A percentile compares a stretch with the other conserved stretches of the same genome.
These are phyloP conservation scores for Rubus idaeus DNA, from an alignment of 306 rosid genomes.

Conservation along the genomic window DNA sequence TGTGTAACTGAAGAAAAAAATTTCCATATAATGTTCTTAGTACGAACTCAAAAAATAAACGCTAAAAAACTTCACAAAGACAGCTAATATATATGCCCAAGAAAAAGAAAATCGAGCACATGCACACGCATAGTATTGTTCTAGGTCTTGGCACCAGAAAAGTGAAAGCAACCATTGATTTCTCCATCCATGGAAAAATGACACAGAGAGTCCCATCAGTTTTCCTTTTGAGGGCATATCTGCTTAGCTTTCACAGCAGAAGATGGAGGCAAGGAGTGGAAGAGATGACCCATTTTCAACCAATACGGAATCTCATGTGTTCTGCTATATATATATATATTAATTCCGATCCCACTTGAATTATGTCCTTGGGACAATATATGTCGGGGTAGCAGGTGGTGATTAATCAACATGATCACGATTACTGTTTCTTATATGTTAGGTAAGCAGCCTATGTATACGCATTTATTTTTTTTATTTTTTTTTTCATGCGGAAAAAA, in stretches of 20 bases:
- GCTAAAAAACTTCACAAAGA: not conserved
- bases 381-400: slow-evolving; percentile 16
- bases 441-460: not conserved
- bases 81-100: not conserved
- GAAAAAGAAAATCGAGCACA: not conserved
- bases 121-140: not conserved
- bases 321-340: not conserved
- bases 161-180: slow-evolving; percentile 57
- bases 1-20: not conserved
- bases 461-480: not conserved
- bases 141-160: slow-evolving; percentile 35
- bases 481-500: too few relatives aligned
- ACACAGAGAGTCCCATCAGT: slow-evolving; percentile 33
- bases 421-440: slow-evolving; percentile 9
- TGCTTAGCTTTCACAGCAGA: slow-evolving; percentile 5
- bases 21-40: not conserved
- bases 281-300: slow-evolving; percentile 6
- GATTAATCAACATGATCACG: not conserved
- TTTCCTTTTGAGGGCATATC: slow-evolving; percentile 12
- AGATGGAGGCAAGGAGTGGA: slow-evolving; percentile 4
- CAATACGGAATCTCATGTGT: slow-evolving; percentile 14
- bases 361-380: slow-evolving; percentile 1
- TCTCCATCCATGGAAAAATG: slow-evolving; percentile 49
- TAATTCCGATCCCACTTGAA: not conserved
- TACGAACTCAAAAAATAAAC: not conserved